Evolutionary conservation across 306 rosid genomes (phyloP).

Genomic region (Quercus aquifolioides): DNA sequence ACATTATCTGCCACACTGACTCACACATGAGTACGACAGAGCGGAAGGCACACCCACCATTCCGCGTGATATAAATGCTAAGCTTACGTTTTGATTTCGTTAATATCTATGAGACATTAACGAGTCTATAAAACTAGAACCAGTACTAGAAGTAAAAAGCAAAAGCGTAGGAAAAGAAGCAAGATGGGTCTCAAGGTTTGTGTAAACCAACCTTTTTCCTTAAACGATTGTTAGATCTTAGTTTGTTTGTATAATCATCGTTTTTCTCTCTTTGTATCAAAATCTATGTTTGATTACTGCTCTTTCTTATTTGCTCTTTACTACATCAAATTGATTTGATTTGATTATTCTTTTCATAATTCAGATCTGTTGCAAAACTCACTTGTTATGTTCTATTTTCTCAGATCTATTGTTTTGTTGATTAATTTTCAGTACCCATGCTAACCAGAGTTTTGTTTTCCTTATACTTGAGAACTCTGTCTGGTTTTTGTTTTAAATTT

Average conservation of each 20-base stretch:
- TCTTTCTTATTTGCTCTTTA: neutral
- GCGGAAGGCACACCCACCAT: too few species aligned
- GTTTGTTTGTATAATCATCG: too few species aligned
- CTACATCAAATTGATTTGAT: neutral
- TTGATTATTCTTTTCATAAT: neutral
- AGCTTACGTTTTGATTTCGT: too few species aligned
- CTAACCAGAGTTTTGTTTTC: too few species aligned
- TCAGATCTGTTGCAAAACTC: neutral
- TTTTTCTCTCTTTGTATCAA: neutral
- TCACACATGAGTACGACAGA: too few species aligned
- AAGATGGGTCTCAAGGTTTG: neutral
- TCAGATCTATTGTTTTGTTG: neutral
- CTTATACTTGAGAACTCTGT: neutral
- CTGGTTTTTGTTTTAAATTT: neutral
- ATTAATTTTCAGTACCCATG: too few species aligned
- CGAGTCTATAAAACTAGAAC: too few species aligned
- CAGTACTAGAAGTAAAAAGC: too few species aligned
- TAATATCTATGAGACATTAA: too few species aligned
- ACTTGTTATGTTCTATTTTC: neutral
- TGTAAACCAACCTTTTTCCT: neutral
- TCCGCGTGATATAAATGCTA: too few species aligned
- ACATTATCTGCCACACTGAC: too few species aligned
- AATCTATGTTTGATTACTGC: neutral
- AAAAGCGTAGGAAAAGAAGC: neutral
- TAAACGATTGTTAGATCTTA: neutral